Evolutionary conservation across 2,329 filamentous ascomycete species (phyloP).

Genomic region (Claviceps purpurea): DNA sequence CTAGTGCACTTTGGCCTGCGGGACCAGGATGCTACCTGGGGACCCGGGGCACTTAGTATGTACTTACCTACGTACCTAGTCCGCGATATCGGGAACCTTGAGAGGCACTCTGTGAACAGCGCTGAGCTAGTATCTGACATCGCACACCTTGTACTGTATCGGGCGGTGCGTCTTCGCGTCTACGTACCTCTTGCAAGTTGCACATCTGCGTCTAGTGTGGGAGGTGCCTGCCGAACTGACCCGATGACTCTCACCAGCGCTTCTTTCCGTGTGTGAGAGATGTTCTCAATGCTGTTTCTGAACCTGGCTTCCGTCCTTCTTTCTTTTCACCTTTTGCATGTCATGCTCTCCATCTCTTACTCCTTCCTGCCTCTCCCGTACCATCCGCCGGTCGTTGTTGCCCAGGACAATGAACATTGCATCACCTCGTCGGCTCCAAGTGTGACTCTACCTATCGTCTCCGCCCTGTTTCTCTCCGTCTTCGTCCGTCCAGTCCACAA

Average conservation of each 20-base stretch:
- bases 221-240: not conserved
- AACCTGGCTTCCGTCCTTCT: not conserved
- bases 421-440: not conserved
- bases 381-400: not conserved
- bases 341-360: not conserved
- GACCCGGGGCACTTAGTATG: too few species aligned
- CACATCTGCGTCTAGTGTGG: too few species aligned
- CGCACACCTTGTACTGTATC: too few species aligned
- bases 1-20: not conserved
- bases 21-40: too few species aligned
- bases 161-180: not conserved
- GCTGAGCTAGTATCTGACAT: too few species aligned
- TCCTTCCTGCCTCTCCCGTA: not conserved
- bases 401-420: not conserved
- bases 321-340: not conserved
- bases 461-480: not conserved
- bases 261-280: not conserved
- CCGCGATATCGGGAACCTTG: too few species aligned
- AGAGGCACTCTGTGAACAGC: too few species aligned
- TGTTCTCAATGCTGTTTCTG: slow-evolving; percentile 3
- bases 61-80: too few species aligned
- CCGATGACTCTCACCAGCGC: not conserved
- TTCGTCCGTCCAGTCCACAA: not conserved
- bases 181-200: not conserved
- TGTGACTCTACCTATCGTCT: not conserved